Conservation (phyloP, 495 filamentous ascomycete genomes). For the Lepraria neglecta region DNA sequence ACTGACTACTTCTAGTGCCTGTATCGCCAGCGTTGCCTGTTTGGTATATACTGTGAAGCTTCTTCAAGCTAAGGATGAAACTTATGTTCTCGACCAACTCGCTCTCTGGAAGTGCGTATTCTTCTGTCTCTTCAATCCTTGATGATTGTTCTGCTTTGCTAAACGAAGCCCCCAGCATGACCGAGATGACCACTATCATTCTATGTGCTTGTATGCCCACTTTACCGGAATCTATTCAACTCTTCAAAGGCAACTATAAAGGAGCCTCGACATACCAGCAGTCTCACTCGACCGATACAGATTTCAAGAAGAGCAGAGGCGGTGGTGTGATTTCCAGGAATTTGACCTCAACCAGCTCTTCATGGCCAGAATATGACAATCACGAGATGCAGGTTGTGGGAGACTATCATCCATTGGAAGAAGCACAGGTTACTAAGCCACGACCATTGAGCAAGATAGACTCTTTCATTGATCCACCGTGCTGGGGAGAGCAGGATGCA, state of each 20-base stretch:
- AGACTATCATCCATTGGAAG: too few relatives aligned
- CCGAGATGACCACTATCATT: slow-evolving; percentile 5
- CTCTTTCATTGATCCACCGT: too few relatives aligned
- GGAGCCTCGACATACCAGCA: neutral
- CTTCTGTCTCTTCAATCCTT: neutral
- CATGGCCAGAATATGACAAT: too few relatives aligned
- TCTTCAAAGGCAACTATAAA: neutral
- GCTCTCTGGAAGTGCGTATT: slow-evolving; percentile 10
- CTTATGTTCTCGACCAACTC: slow-evolving; percentile 4
- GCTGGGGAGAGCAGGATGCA: too few relatives aligned
- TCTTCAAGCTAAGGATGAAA: neutral
- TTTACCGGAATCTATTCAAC: slow-evolving; percentile 4
- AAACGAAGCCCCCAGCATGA: neutral
- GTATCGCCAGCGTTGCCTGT: slow-evolving; percentile 11
- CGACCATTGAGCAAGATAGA: too few relatives aligned
- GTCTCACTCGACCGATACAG: neutral
- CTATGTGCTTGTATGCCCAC: neutral
- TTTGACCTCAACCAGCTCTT: neutral
- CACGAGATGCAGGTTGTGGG: too few relatives aligned
- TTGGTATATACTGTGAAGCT: slow-evolving; percentile 12
- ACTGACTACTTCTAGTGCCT: slow-evolving; percentile 8
- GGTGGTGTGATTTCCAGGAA: neutral
- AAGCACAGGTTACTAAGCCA: too few relatives aligned
- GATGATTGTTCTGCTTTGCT: neutral
- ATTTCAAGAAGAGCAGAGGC: neutral